These are phyloP conservation scores for Collybia sordida DNA, from an alignment of 768 basidiomycete species.

Conservation along the genomic window DNA sequence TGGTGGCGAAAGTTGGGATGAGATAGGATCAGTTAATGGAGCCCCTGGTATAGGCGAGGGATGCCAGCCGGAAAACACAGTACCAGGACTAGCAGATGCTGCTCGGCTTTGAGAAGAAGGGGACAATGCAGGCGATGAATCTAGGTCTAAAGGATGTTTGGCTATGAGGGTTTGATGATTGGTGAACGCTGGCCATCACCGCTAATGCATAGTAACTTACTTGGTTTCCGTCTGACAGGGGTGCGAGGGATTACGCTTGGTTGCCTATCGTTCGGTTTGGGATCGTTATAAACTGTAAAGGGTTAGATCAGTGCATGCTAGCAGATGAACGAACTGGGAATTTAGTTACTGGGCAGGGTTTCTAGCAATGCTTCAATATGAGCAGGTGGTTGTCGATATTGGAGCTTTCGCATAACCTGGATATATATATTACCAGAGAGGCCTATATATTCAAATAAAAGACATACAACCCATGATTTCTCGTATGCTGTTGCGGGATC, in stretches of 20 bases:
- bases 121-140: not conserved
- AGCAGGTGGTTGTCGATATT: not conserved
- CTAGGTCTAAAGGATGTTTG: not conserved
- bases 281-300: too few relatives aligned
- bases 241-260: too few relatives aligned
- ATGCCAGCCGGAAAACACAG: not conserved
- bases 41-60: not conserved
- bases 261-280: too few relatives aligned
- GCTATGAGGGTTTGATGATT: not conserved
- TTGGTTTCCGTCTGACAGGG: too few relatives aligned
- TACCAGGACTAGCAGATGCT: not conserved
- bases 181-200: too few relatives aligned
- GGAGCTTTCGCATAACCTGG: not conserved
- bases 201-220: too few relatives aligned
- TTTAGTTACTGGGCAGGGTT: not conserved
- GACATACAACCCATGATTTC: too few relatives aligned
- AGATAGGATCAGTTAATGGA: not conserved
- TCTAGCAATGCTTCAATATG: not conserved
- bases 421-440: not conserved
- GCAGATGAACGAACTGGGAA: too few relatives aligned
- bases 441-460: too few relatives aligned
- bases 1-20: constrained; percentile 25
- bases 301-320: too few relatives aligned
- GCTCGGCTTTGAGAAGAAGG: not conserved
- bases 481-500: too few relatives aligned